Percentiles rank a stretch among this genome's conserved stretches.
These are phyloP conservation scores for Inga oerstediana DNA, from an alignment of 306 rosid genomes.

Conservation along the genomic window DNA sequence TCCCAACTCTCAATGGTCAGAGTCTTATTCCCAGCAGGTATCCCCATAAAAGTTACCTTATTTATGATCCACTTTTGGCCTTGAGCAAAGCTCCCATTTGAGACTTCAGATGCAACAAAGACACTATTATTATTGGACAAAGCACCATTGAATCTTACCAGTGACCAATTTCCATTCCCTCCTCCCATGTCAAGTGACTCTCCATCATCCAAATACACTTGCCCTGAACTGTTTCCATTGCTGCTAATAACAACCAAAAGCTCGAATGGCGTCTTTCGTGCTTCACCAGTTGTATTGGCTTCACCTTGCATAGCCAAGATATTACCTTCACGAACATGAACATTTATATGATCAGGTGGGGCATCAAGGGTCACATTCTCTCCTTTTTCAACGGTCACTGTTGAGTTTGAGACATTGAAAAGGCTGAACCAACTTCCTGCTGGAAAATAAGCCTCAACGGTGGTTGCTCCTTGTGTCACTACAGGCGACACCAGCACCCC, in stretches of 20 bases:
- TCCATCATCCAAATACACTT: slow-evolving; percentile 82
- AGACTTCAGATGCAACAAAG: slow-evolving; percentile 54
- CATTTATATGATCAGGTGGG: slow-evolving; percentile 74
- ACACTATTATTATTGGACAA: slow-evolving; percentile 27
- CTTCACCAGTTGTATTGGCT: slow-evolving; percentile 54
- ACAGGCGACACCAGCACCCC: slow-evolving; percentile 85
- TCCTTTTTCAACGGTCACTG: slow-evolving; percentile 57
- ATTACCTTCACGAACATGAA: slow-evolving; percentile 77
- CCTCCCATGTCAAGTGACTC: slow-evolving; percentile 61
- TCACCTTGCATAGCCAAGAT: slow-evolving; percentile 75
- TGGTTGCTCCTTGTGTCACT: slow-evolving; percentile 49
- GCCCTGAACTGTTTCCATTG: slow-evolving; percentile 50
- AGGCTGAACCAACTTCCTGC: slow-evolving; percentile 89
- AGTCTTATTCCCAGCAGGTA: slow-evolving; percentile 41
- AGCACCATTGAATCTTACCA: slow-evolving; percentile 52
- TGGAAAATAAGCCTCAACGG: slow-evolving; percentile 80
- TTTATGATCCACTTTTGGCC: slow-evolving; percentile 63
- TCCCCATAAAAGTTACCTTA: slow-evolving; percentile 65
- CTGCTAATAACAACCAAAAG: slow-evolving; percentile 58
- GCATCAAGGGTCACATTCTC: slow-evolving; percentile 59
- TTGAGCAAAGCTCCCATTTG: slow-evolving; percentile 62
- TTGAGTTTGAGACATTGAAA: slow-evolving; percentile 61
- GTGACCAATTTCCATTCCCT: slow-evolving; percentile 61
- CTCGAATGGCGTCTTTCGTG: slow-evolving; percentile 60
- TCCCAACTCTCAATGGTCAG: neutral